Evolutionary conservation across 495 filamentous ascomycete genomes (phyloP).

Genomic region (Durotheca rogersii): DNA sequence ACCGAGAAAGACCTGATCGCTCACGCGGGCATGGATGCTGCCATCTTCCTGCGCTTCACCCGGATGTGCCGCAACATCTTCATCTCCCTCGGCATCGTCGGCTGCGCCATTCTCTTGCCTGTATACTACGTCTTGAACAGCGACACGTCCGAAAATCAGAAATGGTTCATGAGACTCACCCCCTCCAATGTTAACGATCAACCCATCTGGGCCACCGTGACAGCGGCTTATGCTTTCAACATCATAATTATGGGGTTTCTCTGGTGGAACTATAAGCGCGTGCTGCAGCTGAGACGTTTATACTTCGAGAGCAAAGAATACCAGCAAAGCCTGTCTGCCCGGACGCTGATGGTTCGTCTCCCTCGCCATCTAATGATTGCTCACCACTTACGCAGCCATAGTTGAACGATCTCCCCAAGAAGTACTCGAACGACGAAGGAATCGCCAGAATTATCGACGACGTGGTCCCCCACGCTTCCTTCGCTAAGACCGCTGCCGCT

Average conservation of each 20-base stretch:
- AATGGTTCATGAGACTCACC: constrained; percentile 53
- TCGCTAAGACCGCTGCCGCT: constrained; percentile 79
- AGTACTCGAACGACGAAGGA: constrained; percentile 77
- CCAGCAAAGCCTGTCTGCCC: constrained; percentile 79
- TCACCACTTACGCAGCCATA: constrained; percentile 36
- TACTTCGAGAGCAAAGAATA: constrained; percentile 91
- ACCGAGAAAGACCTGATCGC: constrained; percentile 74
- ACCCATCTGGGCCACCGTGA: constrained; percentile 77
- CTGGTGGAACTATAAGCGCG: constrained; percentile 83
- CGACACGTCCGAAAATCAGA: constrained; percentile 53
- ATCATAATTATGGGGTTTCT: constrained; percentile 74
- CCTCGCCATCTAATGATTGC: not conserved
- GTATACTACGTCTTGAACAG: constrained; percentile 68
- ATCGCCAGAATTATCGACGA: constrained; percentile 76
- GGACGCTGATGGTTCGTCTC: constrained; percentile 76
- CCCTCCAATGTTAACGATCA: constrained; percentile 57
- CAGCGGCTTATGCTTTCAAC: constrained; percentile 77
- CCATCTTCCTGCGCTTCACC: constrained; percentile 83
- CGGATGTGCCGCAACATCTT: constrained; percentile 94
- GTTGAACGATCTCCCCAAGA: constrained; percentile 82
- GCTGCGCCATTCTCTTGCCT: constrained; percentile 79
- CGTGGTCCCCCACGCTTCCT: constrained; percentile 69
- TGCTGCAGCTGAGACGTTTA: constrained; percentile 66
- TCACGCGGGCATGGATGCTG: constrained; percentile 84
- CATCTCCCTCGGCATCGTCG: constrained; percentile 67